Percentiles rank a stretch among this genome's conserved stretches.
Conservation (phyloP, 495 filamentous ascomycete species). For the Penicillium herquei region DNA sequence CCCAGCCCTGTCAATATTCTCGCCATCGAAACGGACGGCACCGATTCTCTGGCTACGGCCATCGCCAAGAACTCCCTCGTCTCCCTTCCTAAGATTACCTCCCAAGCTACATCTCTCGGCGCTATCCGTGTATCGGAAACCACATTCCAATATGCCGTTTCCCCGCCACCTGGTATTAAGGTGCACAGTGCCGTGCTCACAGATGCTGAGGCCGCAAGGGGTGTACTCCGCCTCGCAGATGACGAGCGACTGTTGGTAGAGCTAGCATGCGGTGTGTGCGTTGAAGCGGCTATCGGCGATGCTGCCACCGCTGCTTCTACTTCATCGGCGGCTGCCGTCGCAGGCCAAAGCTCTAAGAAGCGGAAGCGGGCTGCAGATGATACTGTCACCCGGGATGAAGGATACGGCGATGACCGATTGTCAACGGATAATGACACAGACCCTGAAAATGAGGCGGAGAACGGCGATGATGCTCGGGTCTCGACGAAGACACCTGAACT, state of each 20-base stretch:
- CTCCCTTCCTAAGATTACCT: constrained; percentile 72
- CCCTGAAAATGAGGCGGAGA: constrained; percentile 20
- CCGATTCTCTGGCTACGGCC: constrained; percentile 64
- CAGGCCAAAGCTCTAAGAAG: constrained; percentile 29
- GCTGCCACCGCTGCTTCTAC: constrained; percentile 14
- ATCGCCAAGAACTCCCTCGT: constrained; percentile 60
- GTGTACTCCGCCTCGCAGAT: constrained; percentile 72
- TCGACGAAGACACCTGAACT: constrained; percentile 18
- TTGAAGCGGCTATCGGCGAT: constrained; percentile 56
- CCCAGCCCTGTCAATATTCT: constrained; percentile 55
- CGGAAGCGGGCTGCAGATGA: constrained; percentile 30
- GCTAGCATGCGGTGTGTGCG: constrained; percentile 75
- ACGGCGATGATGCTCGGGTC: constrained; percentile 1
- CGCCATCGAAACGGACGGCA: constrained; percentile 80
- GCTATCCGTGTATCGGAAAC: constrained; percentile 68
- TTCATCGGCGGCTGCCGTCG: constrained; percentile 13
- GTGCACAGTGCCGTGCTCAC: constrained; percentile 69
- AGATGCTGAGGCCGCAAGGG: constrained; percentile 79
- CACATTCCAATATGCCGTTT: constrained; percentile 62
- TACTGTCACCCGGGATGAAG: constrained; percentile 29
- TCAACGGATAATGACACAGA: constrained; percentile 35
- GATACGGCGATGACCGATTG: constrained; percentile 41
- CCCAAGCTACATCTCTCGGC: constrained; percentile 76
- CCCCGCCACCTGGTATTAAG: constrained; percentile 38
- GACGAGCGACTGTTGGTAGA: constrained; percentile 81